Evolutionary conservation across 2,329 filamentous ascomycete genomes (phyloP).

Genomic region (Colletotrichum orbiculare): DNA sequence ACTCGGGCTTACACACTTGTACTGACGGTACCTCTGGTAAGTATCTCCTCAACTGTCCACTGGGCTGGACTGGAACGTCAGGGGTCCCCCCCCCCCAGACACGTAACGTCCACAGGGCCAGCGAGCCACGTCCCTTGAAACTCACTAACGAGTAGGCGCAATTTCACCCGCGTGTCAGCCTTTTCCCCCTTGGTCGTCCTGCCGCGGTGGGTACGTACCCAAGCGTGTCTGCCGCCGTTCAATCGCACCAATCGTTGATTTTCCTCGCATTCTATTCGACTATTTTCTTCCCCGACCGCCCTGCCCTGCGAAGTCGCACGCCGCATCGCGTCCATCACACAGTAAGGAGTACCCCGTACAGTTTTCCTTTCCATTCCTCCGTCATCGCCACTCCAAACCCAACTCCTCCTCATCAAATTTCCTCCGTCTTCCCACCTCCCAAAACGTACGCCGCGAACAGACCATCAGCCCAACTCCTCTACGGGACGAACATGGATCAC

Average conservation of each 20-base stretch:
- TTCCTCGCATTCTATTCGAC: no score
- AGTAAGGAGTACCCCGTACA: no score
- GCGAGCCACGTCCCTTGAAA: slow-evolving; percentile 60
- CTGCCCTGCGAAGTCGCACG: no score
- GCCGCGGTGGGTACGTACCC: slow-evolving; percentile 8
- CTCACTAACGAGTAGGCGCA: slow-evolving; percentile 60
- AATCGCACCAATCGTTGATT: no score
- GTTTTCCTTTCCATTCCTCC: background rate
- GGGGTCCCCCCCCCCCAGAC: slow-evolving; percentile 21
- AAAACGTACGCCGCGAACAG: slow-evolving; percentile 28
- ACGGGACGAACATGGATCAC: slow-evolving; percentile 35
- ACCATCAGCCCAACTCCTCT: slow-evolving; percentile 1
- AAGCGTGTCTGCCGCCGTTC: no score
- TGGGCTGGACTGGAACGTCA: slow-evolving; percentile 1
- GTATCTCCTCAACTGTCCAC: background rate
- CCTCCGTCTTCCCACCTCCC: background rate
- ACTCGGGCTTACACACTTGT: no score
- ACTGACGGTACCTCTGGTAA: no score
- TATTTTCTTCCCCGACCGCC: no score
- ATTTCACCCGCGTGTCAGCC: slow-evolving; percentile 61
- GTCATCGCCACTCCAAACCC: background rate
- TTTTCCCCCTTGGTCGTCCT: slow-evolving; percentile 41
- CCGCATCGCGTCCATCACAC: no score
- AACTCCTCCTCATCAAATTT: background rate
- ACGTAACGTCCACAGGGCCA: slow-evolving; percentile 14